Evolutionary conservation across 192 early-diverging fungal genomes (phyloP).

Genomic region (Phycomyces nitens): DNA sequence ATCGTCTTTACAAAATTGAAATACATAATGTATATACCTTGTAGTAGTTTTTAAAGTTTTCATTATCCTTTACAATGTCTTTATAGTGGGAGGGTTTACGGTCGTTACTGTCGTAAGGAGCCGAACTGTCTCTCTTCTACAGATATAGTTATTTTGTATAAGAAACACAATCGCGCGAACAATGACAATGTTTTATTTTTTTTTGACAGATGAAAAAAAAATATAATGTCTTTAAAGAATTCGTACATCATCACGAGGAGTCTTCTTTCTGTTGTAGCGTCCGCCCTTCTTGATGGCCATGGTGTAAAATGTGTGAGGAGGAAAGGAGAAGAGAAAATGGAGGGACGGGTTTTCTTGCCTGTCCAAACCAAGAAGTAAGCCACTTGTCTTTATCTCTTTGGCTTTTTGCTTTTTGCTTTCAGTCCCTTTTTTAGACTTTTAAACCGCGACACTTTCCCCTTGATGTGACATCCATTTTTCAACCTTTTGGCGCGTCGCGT

Average conservation of each 20-base stretch:
- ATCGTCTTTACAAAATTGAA: background rate
- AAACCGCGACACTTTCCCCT: no score
- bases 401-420: no score
- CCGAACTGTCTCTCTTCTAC: background rate
- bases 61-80: constrained; percentile 56
- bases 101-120: background rate
- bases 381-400: no score
- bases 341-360: background rate
- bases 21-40: constrained; percentile 33
- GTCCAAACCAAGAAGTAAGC: no score
- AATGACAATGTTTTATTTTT: no score
- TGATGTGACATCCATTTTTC: no score
- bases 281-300: background rate
- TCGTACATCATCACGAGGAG: background rate
- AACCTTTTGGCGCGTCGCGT: no score
- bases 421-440: no score
- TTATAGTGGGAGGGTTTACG: constrained; percentile 12
- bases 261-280: background rate
- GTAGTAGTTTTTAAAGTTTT: constrained; percentile 66
- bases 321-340: background rate
- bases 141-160: background rate
- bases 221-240: no score
- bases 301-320: background rate
- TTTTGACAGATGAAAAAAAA: no score
- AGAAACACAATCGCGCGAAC: no score